phyloP scores from a whole-genome alignment of 75 land plant species.

The Pinus taeda region DNA sequence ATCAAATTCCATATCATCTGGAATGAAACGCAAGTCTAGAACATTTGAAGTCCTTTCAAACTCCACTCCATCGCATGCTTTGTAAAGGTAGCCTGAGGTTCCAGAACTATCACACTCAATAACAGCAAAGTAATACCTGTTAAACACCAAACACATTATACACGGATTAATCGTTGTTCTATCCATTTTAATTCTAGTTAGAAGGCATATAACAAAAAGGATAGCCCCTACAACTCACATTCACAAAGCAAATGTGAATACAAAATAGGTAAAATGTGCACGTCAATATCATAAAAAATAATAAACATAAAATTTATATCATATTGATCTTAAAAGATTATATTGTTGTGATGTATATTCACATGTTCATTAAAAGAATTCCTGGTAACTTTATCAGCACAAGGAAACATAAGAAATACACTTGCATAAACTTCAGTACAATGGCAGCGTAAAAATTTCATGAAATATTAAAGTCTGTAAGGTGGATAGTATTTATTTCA shows the following conservation, averaged over 20 bases:
- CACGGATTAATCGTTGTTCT: neutral
- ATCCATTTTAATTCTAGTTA: neutral
- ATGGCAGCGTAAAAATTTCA: no score
- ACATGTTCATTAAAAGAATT: no score
- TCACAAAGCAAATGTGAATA: neutral
- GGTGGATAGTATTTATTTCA: no score
- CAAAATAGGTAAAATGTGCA: neutral
- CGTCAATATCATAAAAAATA: no score
- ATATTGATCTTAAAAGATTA: no score
- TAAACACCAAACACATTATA: neutral
- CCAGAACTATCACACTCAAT: constrained; percentile 77
- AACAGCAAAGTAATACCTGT: constrained; percentile 86
- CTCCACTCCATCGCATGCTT: constrained; percentile 81
- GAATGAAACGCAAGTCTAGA: constrained; percentile 85
- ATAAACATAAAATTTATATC: no score
- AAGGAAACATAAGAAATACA: no score
- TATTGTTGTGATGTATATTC: no score
- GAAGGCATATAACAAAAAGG: neutral
- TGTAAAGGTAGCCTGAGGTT: constrained; percentile 79
- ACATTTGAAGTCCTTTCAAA: constrained; percentile 72
- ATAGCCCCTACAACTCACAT: neutral
- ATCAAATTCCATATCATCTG: constrained; percentile 78
- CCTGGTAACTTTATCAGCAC: no score
- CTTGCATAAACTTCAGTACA: no score
- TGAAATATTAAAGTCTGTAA: no score